Conservation (phyloP, 1,139 yeast genomes). For the Kodamaea anthophila region DNA sequence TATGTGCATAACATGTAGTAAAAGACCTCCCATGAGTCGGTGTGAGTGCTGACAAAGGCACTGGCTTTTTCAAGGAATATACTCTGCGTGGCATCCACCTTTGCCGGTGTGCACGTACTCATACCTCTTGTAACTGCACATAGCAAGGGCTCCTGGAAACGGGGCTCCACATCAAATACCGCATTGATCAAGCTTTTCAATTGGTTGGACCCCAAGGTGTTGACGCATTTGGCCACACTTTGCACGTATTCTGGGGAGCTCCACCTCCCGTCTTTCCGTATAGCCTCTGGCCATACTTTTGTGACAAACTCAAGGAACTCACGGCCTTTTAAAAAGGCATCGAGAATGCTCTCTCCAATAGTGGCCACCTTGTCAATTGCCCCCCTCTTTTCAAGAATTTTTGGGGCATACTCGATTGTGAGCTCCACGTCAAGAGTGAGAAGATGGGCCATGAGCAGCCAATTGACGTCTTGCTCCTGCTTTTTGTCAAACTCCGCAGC, state of each 20-base stretch:
- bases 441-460: conserved; percentile 41
- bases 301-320: conserved; percentile 47
- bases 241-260: conserved; percentile 23
- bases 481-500: conserved; percentile 19
- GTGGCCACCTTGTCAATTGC: conserved; percentile 7
- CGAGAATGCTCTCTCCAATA: conserved; percentile 36
- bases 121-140: conserved; percentile 40
- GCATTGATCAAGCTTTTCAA: conserved; percentile 19
- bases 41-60: conserved; percentile 9
- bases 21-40: conserved; percentile 37
- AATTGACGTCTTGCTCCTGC: conserved; percentile 18
- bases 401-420: conserved; percentile 35
- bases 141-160: conserved; percentile 18
- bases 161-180: conserved; percentile 10
- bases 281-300: conserved; percentile 37
- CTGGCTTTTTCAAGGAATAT: conserved; percentile 10
- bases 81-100: conserved; percentile 15
- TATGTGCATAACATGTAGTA: conserved; percentile 45
- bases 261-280: conserved; percentile 21
- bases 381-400: conserved; percentile 17
- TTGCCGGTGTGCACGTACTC: conserved; percentile 15
- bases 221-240: conserved; percentile 33
- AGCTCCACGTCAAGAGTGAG: conserved; percentile 47
- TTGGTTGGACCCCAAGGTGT: conserved; percentile 44
- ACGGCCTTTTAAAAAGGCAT: conserved; percentile 52